phyloP scores from a whole-genome alignment of 2,329 filamentous ascomycete genomes.

The Fusarium devonianum region DNA sequence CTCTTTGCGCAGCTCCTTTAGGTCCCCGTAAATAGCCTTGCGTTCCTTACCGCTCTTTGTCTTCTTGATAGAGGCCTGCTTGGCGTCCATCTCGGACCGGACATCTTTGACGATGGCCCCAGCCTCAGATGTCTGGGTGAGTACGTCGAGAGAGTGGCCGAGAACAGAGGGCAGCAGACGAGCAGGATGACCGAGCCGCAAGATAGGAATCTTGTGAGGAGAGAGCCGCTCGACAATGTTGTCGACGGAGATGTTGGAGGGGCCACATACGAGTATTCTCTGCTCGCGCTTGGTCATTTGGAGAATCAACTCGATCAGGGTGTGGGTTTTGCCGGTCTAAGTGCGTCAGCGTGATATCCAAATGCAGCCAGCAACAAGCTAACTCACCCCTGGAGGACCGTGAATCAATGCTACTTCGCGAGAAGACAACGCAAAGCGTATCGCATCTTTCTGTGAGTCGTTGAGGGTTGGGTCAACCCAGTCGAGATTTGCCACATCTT shows the following conservation, averaged over 20 bases:
- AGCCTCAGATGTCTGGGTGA: constrained; percentile 89
- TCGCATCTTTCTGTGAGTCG: constrained; percentile 71
- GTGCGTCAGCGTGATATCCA: constrained; percentile 8
- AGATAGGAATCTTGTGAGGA: constrained; percentile 82
- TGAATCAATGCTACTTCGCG: constrained; percentile 89
- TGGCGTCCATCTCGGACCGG: constrained; percentile 89
- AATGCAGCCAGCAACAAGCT: neutral
- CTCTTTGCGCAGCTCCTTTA: constrained; percentile 87
- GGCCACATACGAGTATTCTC: constrained; percentile 90
- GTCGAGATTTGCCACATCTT: constrained; percentile 56
- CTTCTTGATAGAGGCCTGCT: constrained; percentile 88
- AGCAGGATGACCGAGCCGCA: constrained; percentile 91
- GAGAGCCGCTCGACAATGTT: constrained; percentile 95
- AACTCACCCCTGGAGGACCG: constrained; percentile 80
- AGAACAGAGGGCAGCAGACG: constrained; percentile 87
- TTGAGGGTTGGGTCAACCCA: constrained; percentile 71
- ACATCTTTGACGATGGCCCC: constrained; percentile 90
- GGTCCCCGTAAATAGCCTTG: constrained; percentile 80
- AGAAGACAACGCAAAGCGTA: constrained; percentile 83
- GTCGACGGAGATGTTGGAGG: constrained; percentile 96
- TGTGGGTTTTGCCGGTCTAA: constrained; percentile 94
- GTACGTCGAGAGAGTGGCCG: constrained; percentile 87
- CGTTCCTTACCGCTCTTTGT: constrained; percentile 82
- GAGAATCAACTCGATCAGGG: constrained; percentile 92
- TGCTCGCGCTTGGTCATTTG: constrained; percentile 79